Evolutionary conservation across 2,329 filamentous ascomycete genomes (phyloP).

Genomic region (Zalaria sp.): DNA sequence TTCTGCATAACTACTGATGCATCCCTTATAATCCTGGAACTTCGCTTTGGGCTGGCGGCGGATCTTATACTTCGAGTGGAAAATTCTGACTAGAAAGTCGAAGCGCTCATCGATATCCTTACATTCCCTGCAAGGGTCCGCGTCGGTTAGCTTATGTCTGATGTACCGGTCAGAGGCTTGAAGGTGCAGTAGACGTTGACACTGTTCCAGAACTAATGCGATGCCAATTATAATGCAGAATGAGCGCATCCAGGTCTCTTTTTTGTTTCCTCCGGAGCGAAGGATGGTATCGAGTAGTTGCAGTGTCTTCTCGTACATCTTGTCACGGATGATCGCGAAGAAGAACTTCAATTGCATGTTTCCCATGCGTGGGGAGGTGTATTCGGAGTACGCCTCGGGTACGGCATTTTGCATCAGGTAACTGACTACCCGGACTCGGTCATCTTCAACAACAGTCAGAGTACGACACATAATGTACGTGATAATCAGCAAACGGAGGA

Average conservation of each 20-base stretch:
- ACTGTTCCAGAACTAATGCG: slow-evolving; percentile 33
- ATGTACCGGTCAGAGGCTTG: slow-evolving; percentile 23
- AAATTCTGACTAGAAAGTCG: slow-evolving; percentile 29
- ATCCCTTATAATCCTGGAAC: slow-evolving; percentile 2
- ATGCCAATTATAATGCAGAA: slow-evolving; percentile 33
- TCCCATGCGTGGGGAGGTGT: slow-evolving; percentile 28
- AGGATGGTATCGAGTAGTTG: slow-evolving; percentile 33
- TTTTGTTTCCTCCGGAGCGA: slow-evolving; percentile 25
- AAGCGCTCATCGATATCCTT: slow-evolving; percentile 30
- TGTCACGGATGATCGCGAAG: slow-evolving; percentile 28
- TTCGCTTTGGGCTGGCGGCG: slow-evolving; percentile 10
- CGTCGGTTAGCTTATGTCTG: slow-evolving; percentile 14
- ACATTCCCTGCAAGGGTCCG: slow-evolving; percentile 24
- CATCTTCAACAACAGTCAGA: slow-evolving; percentile 27
- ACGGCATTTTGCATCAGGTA: slow-evolving; percentile 22
- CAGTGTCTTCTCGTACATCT: slow-evolving; percentile 27
- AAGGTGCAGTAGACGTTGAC: slow-evolving; percentile 31
- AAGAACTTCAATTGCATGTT: slow-evolving; percentile 37
- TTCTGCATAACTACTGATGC: slow-evolving; percentile 1
- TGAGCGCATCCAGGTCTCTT: slow-evolving; percentile 29
- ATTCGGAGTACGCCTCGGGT: slow-evolving; percentile 7
- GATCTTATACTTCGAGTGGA: slow-evolving; percentile 33
- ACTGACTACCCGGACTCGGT: slow-evolving; percentile 20
- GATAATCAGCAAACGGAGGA: slow-evolving; percentile 30
- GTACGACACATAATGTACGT: slow-evolving; percentile 37